Evolutionary conservation across 164 flowering plant genomes (phyloP).

Genomic region (Magnolia officinalis): DNA sequence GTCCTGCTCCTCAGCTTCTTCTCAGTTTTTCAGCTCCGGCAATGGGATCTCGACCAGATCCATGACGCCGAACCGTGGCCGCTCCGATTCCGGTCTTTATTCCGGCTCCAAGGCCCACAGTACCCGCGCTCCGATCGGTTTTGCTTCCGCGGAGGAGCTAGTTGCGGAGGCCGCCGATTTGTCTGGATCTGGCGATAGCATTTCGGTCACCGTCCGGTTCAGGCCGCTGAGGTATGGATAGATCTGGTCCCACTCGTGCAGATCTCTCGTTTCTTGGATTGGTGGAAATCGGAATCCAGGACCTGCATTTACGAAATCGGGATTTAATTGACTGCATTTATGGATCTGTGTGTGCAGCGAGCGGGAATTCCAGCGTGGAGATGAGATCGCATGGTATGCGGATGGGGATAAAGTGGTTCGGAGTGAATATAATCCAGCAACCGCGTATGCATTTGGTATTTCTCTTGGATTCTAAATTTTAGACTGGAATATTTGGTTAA

Average conservation of each 20-base stretch:
- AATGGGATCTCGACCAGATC: conserved; percentile 48
- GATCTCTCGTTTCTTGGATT: conserved; percentile 36
- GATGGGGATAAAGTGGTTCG: conserved; percentile 92
- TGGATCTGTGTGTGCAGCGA: conserved; percentile 49
- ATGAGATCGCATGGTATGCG: conserved; percentile 91
- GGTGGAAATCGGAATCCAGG: not conserved
- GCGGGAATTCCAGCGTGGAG: conserved; percentile 88
- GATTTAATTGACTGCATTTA: conserved; percentile 13
- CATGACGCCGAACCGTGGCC: conserved; percentile 48
- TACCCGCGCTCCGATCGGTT: conserved; percentile 42
- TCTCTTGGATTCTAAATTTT: conserved; percentile 3
- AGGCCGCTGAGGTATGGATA: conserved; percentile 78
- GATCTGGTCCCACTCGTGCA: conserved; percentile 39
- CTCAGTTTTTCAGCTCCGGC: conserved; percentile 41
- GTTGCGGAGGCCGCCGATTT: conserved; percentile 48
- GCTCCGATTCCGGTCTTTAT: conserved; percentile 34
- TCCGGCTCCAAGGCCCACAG: conserved; percentile 21
- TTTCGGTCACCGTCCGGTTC: conserved; percentile 88
- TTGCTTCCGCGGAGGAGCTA: conserved; percentile 47
- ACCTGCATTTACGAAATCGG: not conserved
- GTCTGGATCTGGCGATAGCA: conserved; percentile 64
- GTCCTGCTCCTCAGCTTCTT: conserved; percentile 64
- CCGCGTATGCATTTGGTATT: conserved; percentile 92
- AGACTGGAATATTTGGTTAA: not conserved
- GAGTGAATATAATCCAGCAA: conserved; percentile 76